Percentiles rank a stretch among this genome's conserved stretches.
Evolutionary conservation across 2,329 filamentous ascomycete species (phyloP).

Genomic region (Arthrocladium fulminans): DNA sequence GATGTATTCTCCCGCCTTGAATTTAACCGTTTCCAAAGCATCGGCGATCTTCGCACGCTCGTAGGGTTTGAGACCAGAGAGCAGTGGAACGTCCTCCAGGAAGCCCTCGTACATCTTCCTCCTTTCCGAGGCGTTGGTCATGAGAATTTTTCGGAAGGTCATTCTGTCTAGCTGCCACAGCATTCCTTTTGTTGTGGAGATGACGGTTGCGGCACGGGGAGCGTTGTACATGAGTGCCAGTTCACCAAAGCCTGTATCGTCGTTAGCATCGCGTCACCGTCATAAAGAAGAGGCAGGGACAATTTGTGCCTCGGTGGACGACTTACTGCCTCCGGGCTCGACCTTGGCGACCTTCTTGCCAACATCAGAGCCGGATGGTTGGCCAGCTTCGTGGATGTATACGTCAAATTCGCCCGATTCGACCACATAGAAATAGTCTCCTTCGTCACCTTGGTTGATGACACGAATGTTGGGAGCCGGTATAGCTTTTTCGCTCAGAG

Average conservation of each 20-base stretch:
- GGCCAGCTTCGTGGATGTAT: slow-evolving; percentile 73
- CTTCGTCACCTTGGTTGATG: slow-evolving; percentile 88
- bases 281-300: neutral
- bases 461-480: slow-evolving; percentile 85
- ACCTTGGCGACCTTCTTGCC: slow-evolving; percentile 75
- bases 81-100: slow-evolving; percentile 82
- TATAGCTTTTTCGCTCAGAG: slow-evolving; percentile 88
- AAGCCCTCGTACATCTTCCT: slow-evolving; percentile 96
- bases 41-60: slow-evolving; percentile 97
- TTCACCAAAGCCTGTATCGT: slow-evolving; percentile 70
- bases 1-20: slow-evolving; percentile 66
- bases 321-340: slow-evolving; percentile 62
- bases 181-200: slow-evolving; percentile 67
- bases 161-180: slow-evolving; percentile 92
- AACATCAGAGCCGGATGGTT: slow-evolving; percentile 72
- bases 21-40: slow-evolving; percentile 85
- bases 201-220: slow-evolving; percentile 85
- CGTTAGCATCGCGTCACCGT: neutral
- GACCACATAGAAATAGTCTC: slow-evolving; percentile 96
- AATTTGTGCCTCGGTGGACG: neutral
- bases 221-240: slow-evolving; percentile 98
- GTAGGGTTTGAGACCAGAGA: slow-evolving; percentile 75
- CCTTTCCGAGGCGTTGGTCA: slow-evolving; percentile 95
- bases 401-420: slow-evolving; percentile 87
- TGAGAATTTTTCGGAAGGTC: slow-evolving; percentile 93